phyloP scores from a whole-genome alignment of 805 yeast genomes.

The Debaryomyces castellii region DNA sequence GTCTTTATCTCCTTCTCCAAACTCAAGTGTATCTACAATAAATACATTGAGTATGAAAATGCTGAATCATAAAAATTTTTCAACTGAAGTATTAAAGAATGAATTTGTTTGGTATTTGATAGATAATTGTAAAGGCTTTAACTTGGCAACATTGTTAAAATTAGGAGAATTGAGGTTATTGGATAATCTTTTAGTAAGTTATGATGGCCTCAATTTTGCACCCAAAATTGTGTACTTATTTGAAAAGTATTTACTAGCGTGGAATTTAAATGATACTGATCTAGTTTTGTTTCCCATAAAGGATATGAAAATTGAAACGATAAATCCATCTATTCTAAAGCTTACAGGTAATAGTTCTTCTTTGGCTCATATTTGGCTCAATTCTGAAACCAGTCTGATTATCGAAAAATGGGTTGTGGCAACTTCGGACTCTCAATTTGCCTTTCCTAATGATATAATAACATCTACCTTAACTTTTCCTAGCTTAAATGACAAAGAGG shows the following conservation, averaged over 20 bases:
- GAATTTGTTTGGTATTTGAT: slow-evolving; percentile 28
- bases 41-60: slow-evolving; percentile 18
- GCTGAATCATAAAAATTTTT: slow-evolving; percentile 12
- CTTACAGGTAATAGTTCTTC: slow-evolving; percentile 9
- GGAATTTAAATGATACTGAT: slow-evolving; percentile 10
- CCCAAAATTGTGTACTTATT: slow-evolving; percentile 29
- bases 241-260: slow-evolving; percentile 30
- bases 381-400: slow-evolving; percentile 27
- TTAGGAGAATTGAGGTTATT: slow-evolving; percentile 38
- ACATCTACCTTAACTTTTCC: slow-evolving; percentile 30
- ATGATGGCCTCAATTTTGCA: slow-evolving; percentile 6
- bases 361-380: slow-evolving; percentile 19
- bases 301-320: slow-evolving; percentile 15
- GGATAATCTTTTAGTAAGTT: slow-evolving; percentile 28
- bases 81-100: slow-evolving; percentile 28
- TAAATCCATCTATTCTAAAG: slow-evolving; percentile 23
- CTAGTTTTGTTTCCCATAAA: slow-evolving; percentile 11
- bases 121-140: slow-evolving; percentile 19
- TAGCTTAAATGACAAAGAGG: not conserved
- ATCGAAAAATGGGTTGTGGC: slow-evolving; percentile 47
- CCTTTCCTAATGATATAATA: slow-evolving; percentile 34
- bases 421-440: slow-evolving; percentile 29
- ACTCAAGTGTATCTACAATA: slow-evolving; percentile 16
- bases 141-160: slow-evolving; percentile 23
- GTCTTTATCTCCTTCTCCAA: slow-evolving; percentile 20